Base-by-base conservation (phyloP, 305 asterid genomes). In the Galium porrigens region DNA sequence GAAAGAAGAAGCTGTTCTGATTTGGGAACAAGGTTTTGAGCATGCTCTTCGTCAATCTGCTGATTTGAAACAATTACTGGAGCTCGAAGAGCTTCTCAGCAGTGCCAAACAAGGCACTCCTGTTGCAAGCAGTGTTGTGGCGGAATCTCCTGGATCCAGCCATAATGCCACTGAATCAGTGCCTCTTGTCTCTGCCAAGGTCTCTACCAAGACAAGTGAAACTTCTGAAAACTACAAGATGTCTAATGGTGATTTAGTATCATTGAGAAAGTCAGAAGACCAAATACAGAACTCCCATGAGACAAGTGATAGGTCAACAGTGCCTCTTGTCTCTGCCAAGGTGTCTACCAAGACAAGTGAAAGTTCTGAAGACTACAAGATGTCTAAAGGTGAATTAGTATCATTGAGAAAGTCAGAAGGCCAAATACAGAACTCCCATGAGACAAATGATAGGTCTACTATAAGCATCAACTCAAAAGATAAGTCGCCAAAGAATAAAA, bases 21-120 rank as follows among this genome's bases (percentile, higher is more conserved):
- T 89, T 70, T 92, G 95, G 99, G 83, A 85, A 84, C 84, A 84
- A 81, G 99, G 97, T 49, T 84, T 82, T 72, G 85, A 81, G 70
- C 85, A 72, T 73, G 95, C 95, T 70, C 79, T 82, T 80, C 74
- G 77, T 42, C 91, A 87, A 82, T 80, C 95, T 75, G 77, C 97
- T 58, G 97, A 92, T 85, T 65, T 92, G 67, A 85, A 84, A 80
- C 94, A 82, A 65, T 83, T 90, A 42, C 70, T 90, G 81, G 96
- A 90, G 89, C 81, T 90, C 77, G 96, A 84, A 72, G 90, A 90
- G 70, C 94, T 92, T 70, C 67, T 92, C 74, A 80, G 70, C 60
- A 42, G 57, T 65, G 86, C 86, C 63, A 90, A 76, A 68, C 74
- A 76, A 74, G 78, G 77, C 82, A 73, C 53, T 72, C 58, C 83